A percentile compares a stretch with the other conserved stretches of the same genome.
Evolutionary conservation across 768 basidiomycete genomes (phyloP).

Genomic region (Auriscalpium vulgare): DNA sequence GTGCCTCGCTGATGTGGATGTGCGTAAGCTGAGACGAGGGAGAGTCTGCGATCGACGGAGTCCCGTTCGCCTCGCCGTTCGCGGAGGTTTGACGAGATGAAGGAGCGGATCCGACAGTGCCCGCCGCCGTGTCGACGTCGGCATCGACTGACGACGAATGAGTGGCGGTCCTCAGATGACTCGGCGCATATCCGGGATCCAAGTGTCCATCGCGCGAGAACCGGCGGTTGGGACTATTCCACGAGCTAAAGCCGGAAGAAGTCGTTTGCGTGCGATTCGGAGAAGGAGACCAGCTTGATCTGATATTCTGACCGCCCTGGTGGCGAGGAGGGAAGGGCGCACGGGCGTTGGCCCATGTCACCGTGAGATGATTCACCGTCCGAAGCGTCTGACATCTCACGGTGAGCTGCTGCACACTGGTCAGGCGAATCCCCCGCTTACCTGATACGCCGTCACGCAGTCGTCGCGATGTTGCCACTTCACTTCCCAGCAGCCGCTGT

Average conservation of each 20-base stretch:
- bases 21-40: too few relatives aligned
- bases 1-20: too few relatives aligned
- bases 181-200: neutral
- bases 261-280: neutral
- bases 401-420: too few relatives aligned
- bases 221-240: too few relatives aligned
- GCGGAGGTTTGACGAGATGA: neutral
- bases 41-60: too few relatives aligned
- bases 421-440: constrained; percentile 20
- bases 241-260: too few relatives aligned
- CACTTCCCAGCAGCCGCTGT: constrained; percentile 58
- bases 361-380: constrained; percentile 59
- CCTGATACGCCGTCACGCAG: constrained; percentile 65
- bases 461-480: constrained; percentile 78
- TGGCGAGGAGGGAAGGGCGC: too few relatives aligned
- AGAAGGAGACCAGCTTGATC: neutral
- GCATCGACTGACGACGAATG: neutral
- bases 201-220: too few relatives aligned
- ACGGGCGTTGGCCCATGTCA: constrained; percentile 44
- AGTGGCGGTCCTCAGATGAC: neutral
- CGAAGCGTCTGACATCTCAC: constrained; percentile 47
- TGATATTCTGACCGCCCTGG: too few relatives aligned
- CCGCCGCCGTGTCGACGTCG: neutral
- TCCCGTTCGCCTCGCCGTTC: too few relatives aligned
- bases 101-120: constrained; percentile 1